These are phyloP conservation scores for Thelonectria discophora DNA, from an alignment of 2,329 filamentous ascomycete species.

Conservation along the genomic window DNA sequence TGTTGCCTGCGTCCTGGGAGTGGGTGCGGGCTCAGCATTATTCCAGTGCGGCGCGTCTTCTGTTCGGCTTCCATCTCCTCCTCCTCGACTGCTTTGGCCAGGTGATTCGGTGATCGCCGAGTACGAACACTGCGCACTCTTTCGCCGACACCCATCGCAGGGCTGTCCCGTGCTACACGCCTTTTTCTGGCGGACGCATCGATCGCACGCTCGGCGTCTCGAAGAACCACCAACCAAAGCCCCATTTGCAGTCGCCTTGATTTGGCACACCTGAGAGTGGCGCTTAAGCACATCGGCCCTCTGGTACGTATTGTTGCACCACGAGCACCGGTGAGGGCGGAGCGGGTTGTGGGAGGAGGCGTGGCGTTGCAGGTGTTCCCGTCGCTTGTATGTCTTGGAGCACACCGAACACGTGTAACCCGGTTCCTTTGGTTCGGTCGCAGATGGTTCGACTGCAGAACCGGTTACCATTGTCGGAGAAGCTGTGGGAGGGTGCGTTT, in stretches of 20 bases:
- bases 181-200: slow-evolving; percentile 9
- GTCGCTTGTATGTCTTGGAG: slow-evolving; percentile 8
- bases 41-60: neutral
- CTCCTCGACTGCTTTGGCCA: neutral
- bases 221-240: neutral
- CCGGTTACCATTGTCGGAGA: neutral
- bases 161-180: slow-evolving; percentile 1
- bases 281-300: slow-evolving; percentile 6
- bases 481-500: neutral
- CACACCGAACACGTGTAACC: neutral
- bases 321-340: neutral
- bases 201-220: slow-evolving; percentile 2
- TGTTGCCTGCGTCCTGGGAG: neutral
- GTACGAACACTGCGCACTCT: neutral
- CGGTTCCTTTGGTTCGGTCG: neutral
- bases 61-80: neutral
- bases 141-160: slow-evolving; percentile 1
- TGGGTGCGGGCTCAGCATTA: neutral
- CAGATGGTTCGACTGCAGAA: neutral
- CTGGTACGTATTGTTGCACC: slow-evolving; percentile 3
- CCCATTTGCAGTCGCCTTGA: neutral
- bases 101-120: neutral
- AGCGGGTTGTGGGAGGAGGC: neutral
- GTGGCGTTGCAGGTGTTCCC: slow-evolving; percentile 5
- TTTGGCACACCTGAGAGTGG: neutral